Evolutionary conservation across 768 basidiomycete genomes (phyloP).

Genomic region (Trametes coccinea): DNA sequence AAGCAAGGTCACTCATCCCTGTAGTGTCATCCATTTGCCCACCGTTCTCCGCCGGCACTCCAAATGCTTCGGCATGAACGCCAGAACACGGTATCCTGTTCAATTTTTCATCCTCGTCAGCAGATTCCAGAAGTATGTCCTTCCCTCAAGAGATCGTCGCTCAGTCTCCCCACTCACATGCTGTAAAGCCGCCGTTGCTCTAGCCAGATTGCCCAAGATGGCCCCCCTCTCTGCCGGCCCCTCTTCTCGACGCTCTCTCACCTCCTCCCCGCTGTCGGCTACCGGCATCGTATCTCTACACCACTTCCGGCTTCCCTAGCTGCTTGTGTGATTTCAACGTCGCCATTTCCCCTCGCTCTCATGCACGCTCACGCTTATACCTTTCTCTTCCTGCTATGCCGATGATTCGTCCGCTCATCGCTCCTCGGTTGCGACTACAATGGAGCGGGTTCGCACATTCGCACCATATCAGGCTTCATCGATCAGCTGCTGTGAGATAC

Average conservation of each 20-base stretch:
- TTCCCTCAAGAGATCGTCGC: slow-evolving; percentile 10
- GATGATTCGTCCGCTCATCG: slow-evolving; percentile 4
- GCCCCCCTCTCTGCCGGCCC: neutral
- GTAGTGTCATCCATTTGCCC: neutral
- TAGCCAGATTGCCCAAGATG: neutral
- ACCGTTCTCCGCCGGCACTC: slow-evolving; percentile 12
- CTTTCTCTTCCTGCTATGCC: neutral
- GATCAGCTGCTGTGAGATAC: slow-evolving; percentile 6
- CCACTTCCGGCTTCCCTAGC: neutral
- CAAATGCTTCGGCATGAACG: neutral
- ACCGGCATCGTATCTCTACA: slow-evolving; percentile 8
- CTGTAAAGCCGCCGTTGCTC: slow-evolving; percentile 8
- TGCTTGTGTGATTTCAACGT: slow-evolving; percentile 3
- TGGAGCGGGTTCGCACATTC: slow-evolving; percentile 1
- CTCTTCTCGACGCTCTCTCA: slow-evolving; percentile 3
- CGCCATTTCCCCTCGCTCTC: neutral
- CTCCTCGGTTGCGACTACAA: neutral
- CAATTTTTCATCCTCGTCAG: slow-evolving; percentile 10
- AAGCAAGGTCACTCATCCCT: neutral
- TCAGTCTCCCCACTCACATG: slow-evolving; percentile 4
- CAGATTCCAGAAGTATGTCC: slow-evolving; percentile 3
- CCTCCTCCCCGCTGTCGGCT: slow-evolving; percentile 6
- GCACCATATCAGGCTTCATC: slow-evolving; percentile 18
- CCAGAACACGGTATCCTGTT: neutral
- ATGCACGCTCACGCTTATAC: neutral